Base-by-base conservation (phyloP, 2,329 filamentous ascomycete species). In the Aspergillus calidoustus region DNA sequence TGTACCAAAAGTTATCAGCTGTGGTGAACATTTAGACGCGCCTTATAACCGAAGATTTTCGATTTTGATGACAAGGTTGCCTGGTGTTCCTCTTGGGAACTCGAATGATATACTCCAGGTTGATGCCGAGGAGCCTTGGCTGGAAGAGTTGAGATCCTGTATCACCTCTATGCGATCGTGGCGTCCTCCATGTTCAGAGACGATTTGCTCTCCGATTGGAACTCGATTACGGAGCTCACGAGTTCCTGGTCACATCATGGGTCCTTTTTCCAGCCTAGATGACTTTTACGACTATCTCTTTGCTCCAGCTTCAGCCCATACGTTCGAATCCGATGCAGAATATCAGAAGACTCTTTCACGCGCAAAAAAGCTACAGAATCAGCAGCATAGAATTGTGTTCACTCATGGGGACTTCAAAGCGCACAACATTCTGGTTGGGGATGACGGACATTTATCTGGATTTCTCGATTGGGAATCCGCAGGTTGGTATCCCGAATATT, bases 51-150 rank as follows among this genome's bases (percentile, higher is more conserved):
- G 69, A 30, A 63, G 54, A 13, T 59, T 77, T 53, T 78, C 76
- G n/a, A 78, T 78, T 44, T 56, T 79, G 25, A 80, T 81, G 76
- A 80, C 77, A n/a, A 71, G 77, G 28, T 60, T 79, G 53, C 77
- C 74, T 19, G 76, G 77, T 5, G 57, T 67, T 7, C 54, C 69
- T 11, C 63, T 79, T 28, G 70, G 67, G 19, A 73, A 77, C 54
- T 67, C 66, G 3, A 64, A 60, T 19, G 66, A 76, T 55, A 43
- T 23, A 19, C 66, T 79, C 41, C 61, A 66, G 9, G 47, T 67
- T 19, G 67, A 77, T 41, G 59, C 63, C 6, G 71, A 76, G 57
- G 71, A 69, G 1, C 73, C 71, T 6, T 76, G 72, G 69, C 66
- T 77, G 17, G 47, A 70, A 1, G 74, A 81, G 58, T 64, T 80